Evolutionary conservation across 2,329 filamentous ascomycete genomes (phyloP).

Genomic region (Neofusicoccum parvum): DNA sequence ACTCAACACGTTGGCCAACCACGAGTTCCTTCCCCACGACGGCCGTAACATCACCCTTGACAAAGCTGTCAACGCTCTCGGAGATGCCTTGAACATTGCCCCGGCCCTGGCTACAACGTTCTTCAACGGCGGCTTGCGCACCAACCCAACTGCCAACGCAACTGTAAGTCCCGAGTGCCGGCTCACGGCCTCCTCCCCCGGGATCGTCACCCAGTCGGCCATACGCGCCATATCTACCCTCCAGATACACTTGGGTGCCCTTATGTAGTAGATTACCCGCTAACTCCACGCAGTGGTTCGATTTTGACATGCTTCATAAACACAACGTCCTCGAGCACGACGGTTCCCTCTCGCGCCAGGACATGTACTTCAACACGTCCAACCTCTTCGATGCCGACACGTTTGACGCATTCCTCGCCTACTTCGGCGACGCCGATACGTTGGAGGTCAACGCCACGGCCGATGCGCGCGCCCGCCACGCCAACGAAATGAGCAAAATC

Average conservation of each 20-base stretch:
- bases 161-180: not conserved
- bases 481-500: constrained; percentile 23
- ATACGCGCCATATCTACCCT: too few species aligned
- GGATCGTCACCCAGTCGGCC: too few species aligned
- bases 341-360: constrained; percentile 32
- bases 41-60: constrained; percentile 36
- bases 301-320: constrained; percentile 35
- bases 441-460: constrained; percentile 18
- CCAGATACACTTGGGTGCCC: too few species aligned
- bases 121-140: constrained; percentile 25
- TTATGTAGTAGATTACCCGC: too few species aligned
- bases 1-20: constrained; percentile 39
- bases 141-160: constrained; percentile 23
- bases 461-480: constrained; percentile 23
- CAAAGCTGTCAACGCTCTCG: constrained; percentile 29
- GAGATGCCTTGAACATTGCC: constrained; percentile 35
- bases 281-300: constrained; percentile 24
- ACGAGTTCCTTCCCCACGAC: constrained; percentile 35
- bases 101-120: constrained; percentile 32
- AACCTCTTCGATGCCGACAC: constrained; percentile 28
- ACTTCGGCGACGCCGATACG: constrained; percentile 21
- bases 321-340: constrained; percentile 42
- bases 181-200: too few species aligned
- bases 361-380: constrained; percentile 20
- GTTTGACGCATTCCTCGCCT: constrained; percentile 28